Percentiles rank a stretch among this genome's conserved stretches.
Evolutionary conservation across 805 yeast genomes (phyloP).

Genomic region (Kluyveromyces lactis): DNA sequence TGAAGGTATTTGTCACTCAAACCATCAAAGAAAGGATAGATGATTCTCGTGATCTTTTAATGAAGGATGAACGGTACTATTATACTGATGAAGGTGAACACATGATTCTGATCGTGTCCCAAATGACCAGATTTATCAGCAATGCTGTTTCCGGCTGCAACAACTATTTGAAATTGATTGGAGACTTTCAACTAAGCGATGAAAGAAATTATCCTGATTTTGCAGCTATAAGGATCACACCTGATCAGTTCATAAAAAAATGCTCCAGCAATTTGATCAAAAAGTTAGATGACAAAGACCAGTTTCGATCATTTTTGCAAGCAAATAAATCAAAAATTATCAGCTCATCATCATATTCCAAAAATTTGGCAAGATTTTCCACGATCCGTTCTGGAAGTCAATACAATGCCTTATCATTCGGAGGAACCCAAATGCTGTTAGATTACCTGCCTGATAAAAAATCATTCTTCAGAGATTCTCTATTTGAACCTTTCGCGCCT

Average conservation of each 20-base stretch:
- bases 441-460: slow-evolving; percentile 30
- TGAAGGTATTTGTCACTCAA: slow-evolving; percentile 51
- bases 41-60: slow-evolving; percentile 15
- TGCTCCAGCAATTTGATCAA: slow-evolving; percentile 57
- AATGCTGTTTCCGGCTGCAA: slow-evolving; percentile 43
- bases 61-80: slow-evolving; percentile 34
- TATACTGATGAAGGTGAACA: slow-evolving; percentile 63
- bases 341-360: slow-evolving; percentile 1
- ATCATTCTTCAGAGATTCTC: slow-evolving; percentile 31
- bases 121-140: slow-evolving; percentile 49
- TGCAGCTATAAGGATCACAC: slow-evolving; percentile 44
- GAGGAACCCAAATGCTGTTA: slow-evolving; percentile 29
- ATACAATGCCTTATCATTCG: slow-evolving; percentile 11
- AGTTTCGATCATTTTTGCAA: slow-evolving; percentile 13
- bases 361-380: slow-evolving; percentile 25
- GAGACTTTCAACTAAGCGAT: slow-evolving; percentile 53
- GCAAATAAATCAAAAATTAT: not conserved
- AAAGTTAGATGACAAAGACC: slow-evolving; percentile 27
- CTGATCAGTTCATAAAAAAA: slow-evolving; percentile 49
- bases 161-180: slow-evolving; percentile 45
- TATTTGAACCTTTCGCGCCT: slow-evolving; percentile 29
- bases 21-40: slow-evolving; percentile 36
- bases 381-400: slow-evolving; percentile 28
- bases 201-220: slow-evolving; percentile 65
- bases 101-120: slow-evolving; percentile 50